Conservation (phyloP, 73 alveolate species). For the Paramecium sonneborni region DNA sequence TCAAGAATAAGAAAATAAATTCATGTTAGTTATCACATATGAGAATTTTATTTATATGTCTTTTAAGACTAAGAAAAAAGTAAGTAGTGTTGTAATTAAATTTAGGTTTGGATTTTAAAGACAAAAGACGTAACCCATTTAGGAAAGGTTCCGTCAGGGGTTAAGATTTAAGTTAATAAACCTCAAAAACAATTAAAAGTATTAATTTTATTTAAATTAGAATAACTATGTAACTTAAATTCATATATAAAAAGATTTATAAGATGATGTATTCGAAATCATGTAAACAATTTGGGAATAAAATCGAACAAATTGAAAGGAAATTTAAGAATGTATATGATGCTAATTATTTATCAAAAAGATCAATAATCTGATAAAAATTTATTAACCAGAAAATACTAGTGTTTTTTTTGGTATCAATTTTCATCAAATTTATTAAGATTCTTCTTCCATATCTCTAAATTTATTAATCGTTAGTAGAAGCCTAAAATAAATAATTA, state of each 20-base stretch:
- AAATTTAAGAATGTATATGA: background rate
- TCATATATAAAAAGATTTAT: background rate
- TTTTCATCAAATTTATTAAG: conserved; percentile 69
- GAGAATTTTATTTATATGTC: conserved; percentile 15
- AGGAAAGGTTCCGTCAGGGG: background rate
- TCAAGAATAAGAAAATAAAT: background rate
- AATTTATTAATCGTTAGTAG: conserved; percentile 72
- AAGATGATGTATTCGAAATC: background rate
- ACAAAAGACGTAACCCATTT: background rate
- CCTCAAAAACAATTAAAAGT: conserved; percentile 31
- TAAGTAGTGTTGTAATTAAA: background rate
- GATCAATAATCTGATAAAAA: background rate
- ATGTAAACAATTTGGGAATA: background rate
- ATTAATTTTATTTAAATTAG: background rate
- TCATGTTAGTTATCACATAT: background rate
- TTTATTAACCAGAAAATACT: background rate
- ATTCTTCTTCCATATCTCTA: conserved; percentile 81
- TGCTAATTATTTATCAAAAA: too few relatives aligned
- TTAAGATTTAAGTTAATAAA: background rate
- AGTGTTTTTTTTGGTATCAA: background rate
- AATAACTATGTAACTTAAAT: background rate
- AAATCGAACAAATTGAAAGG: background rate
- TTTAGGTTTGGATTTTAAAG: conserved; percentile 17
- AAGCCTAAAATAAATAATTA: background rate
- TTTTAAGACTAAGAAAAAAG: conserved; percentile 1